Evolutionary conservation across 345 rosid genomes (phyloP), one percentile per base, ranked within the genome.

Genomic region (Arabis hirsuta): DNA sequence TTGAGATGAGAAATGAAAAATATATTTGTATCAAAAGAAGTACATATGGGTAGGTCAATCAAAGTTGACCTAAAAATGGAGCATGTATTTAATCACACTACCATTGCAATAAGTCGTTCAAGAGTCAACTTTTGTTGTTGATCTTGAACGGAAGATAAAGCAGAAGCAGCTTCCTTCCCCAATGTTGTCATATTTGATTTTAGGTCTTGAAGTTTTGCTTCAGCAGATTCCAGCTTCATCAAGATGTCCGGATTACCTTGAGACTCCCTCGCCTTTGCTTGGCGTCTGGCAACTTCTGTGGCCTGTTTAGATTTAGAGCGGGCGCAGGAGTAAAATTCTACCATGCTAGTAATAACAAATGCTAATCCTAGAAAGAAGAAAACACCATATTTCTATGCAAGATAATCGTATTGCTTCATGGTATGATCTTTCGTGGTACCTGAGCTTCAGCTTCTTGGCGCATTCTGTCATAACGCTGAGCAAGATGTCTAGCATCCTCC

Each of bases 401-500:
- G 55, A 9, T n/a, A 26, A 53, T 67, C 55, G 53, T 46, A 62
- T 2, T 13, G 22, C 9, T 61, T 54, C 63, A 22, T 10, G 39
- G n/a, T n/a, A n/a, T n/a, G n/a, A n/a, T n/a, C n/a, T n/a, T n/a
- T n/a, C n/a, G n/a, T n/a, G n/a, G 72, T 76, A 91, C 98, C 96
- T 94, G 98, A 77, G 95, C 86, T 89, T 94, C 98, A 61, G 96
- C 87, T 81, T 94, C 98, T 76, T 91, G 96, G 48, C 98, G 86
- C 91, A 94, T 82, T 80, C 97, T 87, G 74, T 94, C 97, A 81
- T 89, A 94, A 10, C 96, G 95, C 73, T 91, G 98, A 53, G 98
- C 96, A 84, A 94, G 97, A 88, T 91, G 97, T 41, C 98, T 84
- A 10, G 98, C 98, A 78, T 94, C 98, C 73, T 94, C 98, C 78